phyloP scores from a whole-genome alignment of 768 basidiomycete species.

The Leccinellum luteum region DNA sequence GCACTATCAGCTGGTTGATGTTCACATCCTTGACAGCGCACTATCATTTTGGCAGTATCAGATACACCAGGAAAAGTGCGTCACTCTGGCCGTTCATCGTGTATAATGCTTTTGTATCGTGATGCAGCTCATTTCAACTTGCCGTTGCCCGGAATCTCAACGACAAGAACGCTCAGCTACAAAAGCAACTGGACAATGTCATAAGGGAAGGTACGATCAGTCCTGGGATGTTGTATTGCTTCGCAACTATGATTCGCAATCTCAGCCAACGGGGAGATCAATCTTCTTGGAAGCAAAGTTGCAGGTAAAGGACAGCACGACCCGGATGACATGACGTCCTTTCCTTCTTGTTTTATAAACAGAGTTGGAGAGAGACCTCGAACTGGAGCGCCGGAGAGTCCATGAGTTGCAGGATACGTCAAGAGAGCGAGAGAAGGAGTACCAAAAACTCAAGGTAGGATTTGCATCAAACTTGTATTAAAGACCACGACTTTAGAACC shows the following conservation, averaged over 20 bases:
- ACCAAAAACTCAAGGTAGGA: constrained; percentile 77
- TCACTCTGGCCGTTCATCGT: not conserved
- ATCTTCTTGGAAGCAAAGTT: constrained; percentile 65
- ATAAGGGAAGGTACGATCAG: constrained; percentile 66
- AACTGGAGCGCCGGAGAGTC: constrained; percentile 71
- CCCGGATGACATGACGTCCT: not conserved
- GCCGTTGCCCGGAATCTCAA: constrained; percentile 78
- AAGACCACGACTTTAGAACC: not conserved
- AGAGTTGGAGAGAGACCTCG: constrained; percentile 82
- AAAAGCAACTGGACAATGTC: constrained; percentile 84
- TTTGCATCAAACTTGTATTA: not conserved
- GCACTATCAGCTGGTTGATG: not conserved
- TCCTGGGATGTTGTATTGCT: not conserved
- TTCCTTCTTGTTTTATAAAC: constrained; percentile 8
- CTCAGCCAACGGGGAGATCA: constrained; percentile 75
- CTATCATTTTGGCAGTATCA: constrained; percentile 93
- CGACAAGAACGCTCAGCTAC: constrained; percentile 78
- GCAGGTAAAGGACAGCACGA: constrained; percentile 41
- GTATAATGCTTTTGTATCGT: constrained; percentile 1
- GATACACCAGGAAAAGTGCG: constrained; percentile 78
- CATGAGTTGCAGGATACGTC: constrained; percentile 72
- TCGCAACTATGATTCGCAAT: not conserved
- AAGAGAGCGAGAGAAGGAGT: constrained; percentile 81
- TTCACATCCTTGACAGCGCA: constrained; percentile 44
- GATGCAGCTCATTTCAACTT: constrained; percentile 64